Base-by-base conservation (phyloP, 148 eudicot species). In the Nepenthes gracilis region DNA sequence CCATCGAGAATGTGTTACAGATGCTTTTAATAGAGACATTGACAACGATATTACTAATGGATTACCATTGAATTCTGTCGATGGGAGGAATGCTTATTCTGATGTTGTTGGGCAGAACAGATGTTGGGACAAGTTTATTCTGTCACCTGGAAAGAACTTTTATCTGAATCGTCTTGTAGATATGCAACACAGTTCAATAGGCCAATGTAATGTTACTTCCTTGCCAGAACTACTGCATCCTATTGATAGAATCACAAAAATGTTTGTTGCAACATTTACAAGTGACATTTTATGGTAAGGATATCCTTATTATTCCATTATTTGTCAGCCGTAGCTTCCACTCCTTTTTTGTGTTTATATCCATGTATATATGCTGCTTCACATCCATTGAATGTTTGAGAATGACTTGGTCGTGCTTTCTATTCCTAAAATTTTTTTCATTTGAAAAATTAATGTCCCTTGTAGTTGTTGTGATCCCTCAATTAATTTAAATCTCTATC, bases 251-350 rank as follows among this genome's bases (percentile, higher is more conserved):
- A 78, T 91, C 57, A 35, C 72, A 47, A 79, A 68, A 65, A 76
- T 91, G 43, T 91, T 91, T 43, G 73, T 91, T 65, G 90, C 97
- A 14, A 91, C 97, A 64, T 87, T 91, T 70, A 91, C 97, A 4
- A 72, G 88, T 61, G 87, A 91, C 67, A 75, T 91, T 56, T 64
- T 61, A 50, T 91, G 97, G 97, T 91, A 80, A 78, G 15, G 70
- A 70, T 67, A 54, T 63, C 6, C 2, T 51, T 35, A 35, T 8
- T 14, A 2, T 49, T 32, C 35, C 15, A 52, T 13, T 12, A 52
- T n/a, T 23, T 52, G 23, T 52, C 32, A 32, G 55, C 4, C 23
- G 45, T 8, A 4, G 4, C 8, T 32, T 52, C n/a, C 6, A 12
- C 5, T 52, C 32, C 32, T 23, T 12, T 52, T 2, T 33, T 35